Base-by-base conservation (phyloP, 345 rosid species). In the Odontarrhena argentea region DNA sequence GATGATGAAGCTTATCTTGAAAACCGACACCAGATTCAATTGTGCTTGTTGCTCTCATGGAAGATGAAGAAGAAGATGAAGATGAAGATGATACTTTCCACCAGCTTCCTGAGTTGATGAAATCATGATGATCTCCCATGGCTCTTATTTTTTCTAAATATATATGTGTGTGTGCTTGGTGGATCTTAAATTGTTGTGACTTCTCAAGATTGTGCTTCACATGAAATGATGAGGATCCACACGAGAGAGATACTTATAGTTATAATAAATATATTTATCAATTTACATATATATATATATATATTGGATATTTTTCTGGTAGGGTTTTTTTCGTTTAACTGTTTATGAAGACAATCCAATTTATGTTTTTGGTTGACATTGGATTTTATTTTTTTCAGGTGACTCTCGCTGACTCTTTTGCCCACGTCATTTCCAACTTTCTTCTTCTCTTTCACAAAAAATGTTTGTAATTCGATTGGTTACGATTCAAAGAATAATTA, bases 1-100 rank as follows among this genome's bases (percentile, higher is more conserved):
- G 73, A 59, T 46, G 74, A 48, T 84, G 86, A 55, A 77, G 81
- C 63, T 80, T 70, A 64, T 81, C 86, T 54, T 79, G 92, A 49
- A 81, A 86, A 75, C 77, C 5, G 89, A 81, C 72, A 47, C 82
- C 83, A 1, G 88, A 82, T 45, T 87, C 96, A 62, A 83, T 66
- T 0, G 90, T 81, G 78, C 51, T 62, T 51, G 98, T 55, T 51
- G 98, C 74, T 75, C 92, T 85, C 70, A 72, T 65, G 61, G 78
- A 74, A 53, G 93, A 78, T 0, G 88, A 74, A n/a, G 98, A 69
- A 8, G 97, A 78, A 1, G 88, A 70, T 35, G 77, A 53, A 24
- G 73, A 68, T n/a, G 73, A 68, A 6, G 78, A 67, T 7, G 78
- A 68, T 10, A 63, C 65, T 68, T 68, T 74, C 78, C 74, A 68